Percentiles rank a stretch among this genome's conserved stretches.
These are phyloP conservation scores for Cutaneotrichosporon sp. DNA, from an alignment of 1,284 basidiomycete genomes.

Conservation along the genomic window DNA sequence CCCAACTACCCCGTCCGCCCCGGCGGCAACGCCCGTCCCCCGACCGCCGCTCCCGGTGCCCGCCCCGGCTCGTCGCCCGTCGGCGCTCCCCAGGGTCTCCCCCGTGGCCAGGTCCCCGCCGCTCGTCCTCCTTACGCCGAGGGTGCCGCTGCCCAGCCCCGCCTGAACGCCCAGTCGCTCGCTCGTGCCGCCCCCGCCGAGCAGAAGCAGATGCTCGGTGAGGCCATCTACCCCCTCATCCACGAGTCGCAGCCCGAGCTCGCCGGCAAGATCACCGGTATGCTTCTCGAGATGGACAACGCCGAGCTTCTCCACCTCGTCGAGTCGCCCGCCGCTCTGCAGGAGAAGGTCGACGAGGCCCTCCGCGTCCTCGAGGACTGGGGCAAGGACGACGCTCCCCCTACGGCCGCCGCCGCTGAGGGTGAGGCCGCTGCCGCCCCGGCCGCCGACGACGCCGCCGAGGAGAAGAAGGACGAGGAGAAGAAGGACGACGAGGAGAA, in stretches of 20 bases:
- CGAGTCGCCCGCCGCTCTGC: slow-evolving; percentile 72
- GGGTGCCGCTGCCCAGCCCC: slow-evolving; percentile 33
- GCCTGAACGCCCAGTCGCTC: slow-evolving; percentile 55
- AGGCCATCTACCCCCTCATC: slow-evolving; percentile 86
- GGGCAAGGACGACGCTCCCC: slow-evolving; percentile 30
- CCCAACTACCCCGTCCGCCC: slow-evolving; percentile 41
- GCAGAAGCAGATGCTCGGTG: slow-evolving; percentile 95
- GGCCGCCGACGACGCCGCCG: slow-evolving; percentile 17
- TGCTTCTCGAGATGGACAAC: slow-evolving; percentile 98
- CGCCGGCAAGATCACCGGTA: slow-evolving; percentile 95
- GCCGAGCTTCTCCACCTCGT: slow-evolving; percentile 78
- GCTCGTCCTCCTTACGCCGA: slow-evolving; percentile 52
- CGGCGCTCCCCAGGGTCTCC: slow-evolving; percentile 47
- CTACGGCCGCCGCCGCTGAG: slow-evolving; percentile 9
- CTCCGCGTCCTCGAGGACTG: slow-evolving; percentile 49
- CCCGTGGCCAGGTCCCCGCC: slow-evolving; percentile 37
- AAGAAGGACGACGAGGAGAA: slow-evolving; percentile 3
- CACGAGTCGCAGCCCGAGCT: slow-evolving; percentile 71
- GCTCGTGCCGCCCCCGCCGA: slow-evolving; percentile 73
- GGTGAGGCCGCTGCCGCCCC: slow-evolving; percentile 20
- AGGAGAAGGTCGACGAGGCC: slow-evolving; percentile 83
- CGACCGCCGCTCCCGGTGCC: slow-evolving; percentile 50
- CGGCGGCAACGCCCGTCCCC: slow-evolving; percentile 34
- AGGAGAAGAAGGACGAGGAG: slow-evolving; percentile 5
- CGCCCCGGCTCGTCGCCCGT: slow-evolving; percentile 48